Base-by-base conservation (phyloP, 2,329 filamentous ascomycete genomes). In the Aspergillus sp. region DNA sequence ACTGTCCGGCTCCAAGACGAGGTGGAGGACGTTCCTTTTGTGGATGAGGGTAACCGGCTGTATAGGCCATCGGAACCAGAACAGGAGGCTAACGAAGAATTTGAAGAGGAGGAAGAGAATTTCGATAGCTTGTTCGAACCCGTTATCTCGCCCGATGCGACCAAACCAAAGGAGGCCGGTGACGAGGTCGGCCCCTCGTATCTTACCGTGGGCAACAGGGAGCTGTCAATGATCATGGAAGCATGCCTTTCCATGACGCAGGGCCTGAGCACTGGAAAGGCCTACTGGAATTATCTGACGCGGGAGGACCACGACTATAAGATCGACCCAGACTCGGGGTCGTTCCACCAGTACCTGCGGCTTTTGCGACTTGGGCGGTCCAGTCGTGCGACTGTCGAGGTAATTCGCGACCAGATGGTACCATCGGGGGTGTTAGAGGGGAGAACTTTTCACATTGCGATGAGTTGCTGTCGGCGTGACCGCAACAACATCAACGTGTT, bases 251-350 rank as follows among this genome's bases (percentile, higher is more conserved):
- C 79, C 11, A 78, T 82, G 30, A 79, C 85, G 30, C 80, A 82
- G 47, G 79, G 82, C 48, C 82, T 83, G 7, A 79, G 80, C 13
- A 72, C 82, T n/a, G 88, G 84, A n/a, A 72, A 81, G 48, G 79
- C 79, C 30, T 97, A 96, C 51, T 97, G 92, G 92, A 76, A 86
- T 16, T 66, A 86, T 5, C 75, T 96, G 52, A 88, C 86, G 6
- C 68, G 76, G 2, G 71, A 63, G 0, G 54, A 65, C 3, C 53
- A 64, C 6, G 50, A 78, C 11, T 79, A 84, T 66, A 72, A 73
- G n/a, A 73, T 96, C 53, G 66, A 75, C 2, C 91, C 93, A 0
- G 92, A 96, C 66, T 63, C 76, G 8, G 79, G 85, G 57, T 91
- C 90, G 65, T 88, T 86, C 73, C 77, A 84, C 58, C 76, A 79